Evolutionary conservation across 1,284 basidiomycete genomes (phyloP).

Genomic region (Lentinus polychrous): DNA sequence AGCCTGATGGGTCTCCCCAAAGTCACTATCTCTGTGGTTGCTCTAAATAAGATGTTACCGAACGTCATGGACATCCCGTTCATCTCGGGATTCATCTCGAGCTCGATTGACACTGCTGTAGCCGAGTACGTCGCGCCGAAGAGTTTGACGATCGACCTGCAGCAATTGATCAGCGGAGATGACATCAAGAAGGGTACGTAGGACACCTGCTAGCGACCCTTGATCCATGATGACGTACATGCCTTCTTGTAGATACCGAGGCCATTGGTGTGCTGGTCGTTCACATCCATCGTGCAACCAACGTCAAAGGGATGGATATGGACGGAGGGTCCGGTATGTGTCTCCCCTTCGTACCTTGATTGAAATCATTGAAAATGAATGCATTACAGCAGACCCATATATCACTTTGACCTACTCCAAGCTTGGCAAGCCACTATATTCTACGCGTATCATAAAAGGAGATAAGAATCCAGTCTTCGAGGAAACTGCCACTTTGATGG

Average conservation of each 20-base stretch:
- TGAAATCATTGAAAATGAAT: not conserved
- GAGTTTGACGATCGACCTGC: slow-evolving; percentile 69
- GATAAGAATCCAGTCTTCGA: slow-evolving; percentile 71
- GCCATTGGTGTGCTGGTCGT: slow-evolving; percentile 65
- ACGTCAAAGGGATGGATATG: slow-evolving; percentile 56
- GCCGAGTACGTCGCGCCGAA: slow-evolving; percentile 61
- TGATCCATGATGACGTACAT: not conserved
- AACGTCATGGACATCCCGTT: slow-evolving; percentile 80
- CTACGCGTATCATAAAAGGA: slow-evolving; percentile 62
- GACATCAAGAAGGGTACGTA: slow-evolving; percentile 38
- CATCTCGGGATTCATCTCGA: slow-evolving; percentile 71
- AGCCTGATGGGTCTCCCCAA: slow-evolving; percentile 76
- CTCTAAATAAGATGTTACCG: slow-evolving; percentile 59
- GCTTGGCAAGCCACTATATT: slow-evolving; percentile 62
- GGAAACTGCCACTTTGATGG: slow-evolving; percentile 64
- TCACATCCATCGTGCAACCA: slow-evolving; percentile 58
- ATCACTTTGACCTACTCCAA: slow-evolving; percentile 29
- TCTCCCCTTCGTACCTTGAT: not conserved
- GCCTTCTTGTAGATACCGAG: slow-evolving; percentile 43
- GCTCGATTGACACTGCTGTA: slow-evolving; percentile 64
- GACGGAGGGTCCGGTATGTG: slow-evolving; percentile 55
- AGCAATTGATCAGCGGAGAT: slow-evolving; percentile 56
- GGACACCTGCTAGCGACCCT: not conserved
- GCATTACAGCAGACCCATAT: slow-evolving; percentile 27
- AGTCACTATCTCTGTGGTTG: slow-evolving; percentile 69